Evolutionary conservation across 495 filamentous ascomycete species (phyloP).

Genomic region (Penicillium goetzii): DNA sequence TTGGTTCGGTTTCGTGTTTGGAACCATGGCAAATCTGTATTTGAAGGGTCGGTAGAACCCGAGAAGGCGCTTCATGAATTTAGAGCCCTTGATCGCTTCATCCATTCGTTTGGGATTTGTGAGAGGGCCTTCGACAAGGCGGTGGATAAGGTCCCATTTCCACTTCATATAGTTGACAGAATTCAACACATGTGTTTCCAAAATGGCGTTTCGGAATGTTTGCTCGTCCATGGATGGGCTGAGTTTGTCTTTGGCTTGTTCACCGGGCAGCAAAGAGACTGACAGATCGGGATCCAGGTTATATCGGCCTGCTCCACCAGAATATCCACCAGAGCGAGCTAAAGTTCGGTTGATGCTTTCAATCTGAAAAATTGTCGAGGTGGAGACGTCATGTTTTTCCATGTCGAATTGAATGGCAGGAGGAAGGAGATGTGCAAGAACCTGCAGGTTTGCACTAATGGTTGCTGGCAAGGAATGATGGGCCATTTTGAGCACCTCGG

Average conservation of each 20-base stretch:
- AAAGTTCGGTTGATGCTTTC: conserved; percentile 95
- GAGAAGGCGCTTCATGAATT: conserved; percentile 91
- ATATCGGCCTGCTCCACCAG: conserved; percentile 46
- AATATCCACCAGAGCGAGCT: conserved; percentile 67
- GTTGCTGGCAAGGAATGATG: conserved; percentile 78
- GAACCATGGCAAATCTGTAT: conserved; percentile 83
- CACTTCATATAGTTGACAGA: conserved; percentile 89
- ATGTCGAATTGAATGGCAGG: conserved; percentile 71
- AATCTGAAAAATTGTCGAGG: conserved; percentile 91
- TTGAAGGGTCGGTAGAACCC: conserved; percentile 98
- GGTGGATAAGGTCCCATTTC: conserved; percentile 92
- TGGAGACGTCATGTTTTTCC: conserved; percentile 76
- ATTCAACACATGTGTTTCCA: conserved; percentile 85
- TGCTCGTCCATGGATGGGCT: conserved; percentile 82
- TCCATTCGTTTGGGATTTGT: conserved; percentile 90
- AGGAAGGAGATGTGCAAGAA: conserved; percentile 79
- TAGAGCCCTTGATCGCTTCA: conserved; percentile 91
- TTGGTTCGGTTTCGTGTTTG: conserved; percentile 88
- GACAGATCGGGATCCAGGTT: conserved; percentile 53
- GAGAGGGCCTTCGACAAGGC: conserved; percentile 90
- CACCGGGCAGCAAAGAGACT: conserved; percentile 47
- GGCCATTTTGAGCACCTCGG: conserved; percentile 86
- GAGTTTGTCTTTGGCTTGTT: conserved; percentile 72
- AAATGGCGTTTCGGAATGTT: conserved; percentile 78
- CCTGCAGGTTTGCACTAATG: conserved; percentile 79